phyloP scores from a whole-genome alignment of 2,329 filamentous ascomycete genomes.

The Aspergillus quadricinctus region DNA sequence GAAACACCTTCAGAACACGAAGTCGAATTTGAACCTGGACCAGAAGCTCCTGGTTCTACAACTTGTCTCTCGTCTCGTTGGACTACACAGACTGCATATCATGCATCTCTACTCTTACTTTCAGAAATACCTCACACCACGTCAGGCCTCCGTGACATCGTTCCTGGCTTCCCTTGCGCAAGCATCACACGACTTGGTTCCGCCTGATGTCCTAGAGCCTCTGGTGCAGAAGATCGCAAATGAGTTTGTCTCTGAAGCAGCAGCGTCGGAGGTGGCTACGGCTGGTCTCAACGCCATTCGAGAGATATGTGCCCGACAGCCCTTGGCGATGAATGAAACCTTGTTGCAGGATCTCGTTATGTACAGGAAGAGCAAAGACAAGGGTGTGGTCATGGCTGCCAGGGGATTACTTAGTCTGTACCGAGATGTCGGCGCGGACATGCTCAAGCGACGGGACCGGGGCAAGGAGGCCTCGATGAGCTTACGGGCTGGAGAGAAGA shows the following conservation, averaged over 20 bases:
- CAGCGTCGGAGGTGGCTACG: conserved; percentile 82
- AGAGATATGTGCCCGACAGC: conserved; percentile 88
- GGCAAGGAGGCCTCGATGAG: conserved; percentile 88
- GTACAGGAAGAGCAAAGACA: conserved; percentile 96
- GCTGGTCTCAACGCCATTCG: conserved; percentile 92
- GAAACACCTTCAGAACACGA: conserved; percentile 84
- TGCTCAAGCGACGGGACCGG: conserved; percentile 83
- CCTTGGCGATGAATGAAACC: conserved; percentile 92
- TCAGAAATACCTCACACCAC: conserved; percentile 82
- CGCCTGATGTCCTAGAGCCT: conserved; percentile 86
- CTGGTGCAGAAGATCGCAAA: conserved; percentile 94
- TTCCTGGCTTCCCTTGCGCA: conserved; percentile 91
- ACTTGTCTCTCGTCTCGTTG: conserved; percentile 83
- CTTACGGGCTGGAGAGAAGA: conserved; percentile 68
- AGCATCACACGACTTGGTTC: conserved; percentile 83
- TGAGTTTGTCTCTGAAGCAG: conserved; percentile 94
- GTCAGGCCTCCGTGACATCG: conserved; percentile 84
- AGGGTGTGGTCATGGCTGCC: conserved; percentile 98
- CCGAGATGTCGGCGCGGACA: conserved; percentile 81
- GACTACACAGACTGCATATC: conserved; percentile 85
- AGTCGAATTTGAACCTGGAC: conserved; percentile 79
- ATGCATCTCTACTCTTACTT: conserved; percentile 95
- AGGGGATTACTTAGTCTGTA: conserved; percentile 88
- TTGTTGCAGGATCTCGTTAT: conserved; percentile 93
- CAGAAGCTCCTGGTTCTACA: conserved; percentile 87